Conservation (phyloP, 345 rosid genomes). For the Noccaea caerulescens region DNA sequence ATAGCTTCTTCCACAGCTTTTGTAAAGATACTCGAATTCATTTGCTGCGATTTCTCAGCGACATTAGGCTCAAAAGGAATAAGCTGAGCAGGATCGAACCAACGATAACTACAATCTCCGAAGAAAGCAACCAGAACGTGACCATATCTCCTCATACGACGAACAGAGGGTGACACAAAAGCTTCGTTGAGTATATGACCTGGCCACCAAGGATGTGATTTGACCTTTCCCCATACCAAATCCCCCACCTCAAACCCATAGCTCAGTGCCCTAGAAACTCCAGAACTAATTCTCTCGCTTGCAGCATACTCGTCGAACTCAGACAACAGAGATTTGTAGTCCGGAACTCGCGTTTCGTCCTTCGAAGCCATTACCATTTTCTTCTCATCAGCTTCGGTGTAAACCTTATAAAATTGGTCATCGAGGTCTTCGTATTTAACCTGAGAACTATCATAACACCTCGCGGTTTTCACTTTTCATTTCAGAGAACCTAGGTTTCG, state of each 20-base stretch:
- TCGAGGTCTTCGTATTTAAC: conserved; percentile 18
- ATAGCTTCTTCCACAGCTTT: conserved; percentile 90
- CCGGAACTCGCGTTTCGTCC: conserved; percentile 18
- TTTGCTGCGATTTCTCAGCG: conserved; percentile 67
- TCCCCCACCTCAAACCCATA: conserved; percentile 83
- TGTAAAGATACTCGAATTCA: conserved; percentile 56
- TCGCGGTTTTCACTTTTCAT: conserved; percentile 28
- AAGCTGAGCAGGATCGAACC: conserved; percentile 91
- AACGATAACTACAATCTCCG: conserved; percentile 92
- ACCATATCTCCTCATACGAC: conserved; percentile 67
- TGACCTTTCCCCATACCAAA: conserved; percentile 96
- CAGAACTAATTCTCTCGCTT: conserved; percentile 54
- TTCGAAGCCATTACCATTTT: conserved; percentile 6
- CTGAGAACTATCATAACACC: not conserved
- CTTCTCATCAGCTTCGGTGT: conserved; percentile 9
- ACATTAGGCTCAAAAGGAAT: conserved; percentile 68
- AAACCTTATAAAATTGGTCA: conserved; percentile 20
- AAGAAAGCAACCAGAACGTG: conserved; percentile 83
- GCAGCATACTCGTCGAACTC: conserved; percentile 87
- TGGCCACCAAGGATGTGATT: conserved; percentile 99
- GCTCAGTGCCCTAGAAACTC: conserved; percentile 62
- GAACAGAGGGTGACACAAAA: conserved; percentile 70
- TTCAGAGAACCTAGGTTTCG: conserved; percentile 43
- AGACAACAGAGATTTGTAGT: conserved; percentile 54
- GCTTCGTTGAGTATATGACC: conserved; percentile 84